Conservation (phyloP, 306 rosid genomes). For the Cajanus cajan region DNA sequence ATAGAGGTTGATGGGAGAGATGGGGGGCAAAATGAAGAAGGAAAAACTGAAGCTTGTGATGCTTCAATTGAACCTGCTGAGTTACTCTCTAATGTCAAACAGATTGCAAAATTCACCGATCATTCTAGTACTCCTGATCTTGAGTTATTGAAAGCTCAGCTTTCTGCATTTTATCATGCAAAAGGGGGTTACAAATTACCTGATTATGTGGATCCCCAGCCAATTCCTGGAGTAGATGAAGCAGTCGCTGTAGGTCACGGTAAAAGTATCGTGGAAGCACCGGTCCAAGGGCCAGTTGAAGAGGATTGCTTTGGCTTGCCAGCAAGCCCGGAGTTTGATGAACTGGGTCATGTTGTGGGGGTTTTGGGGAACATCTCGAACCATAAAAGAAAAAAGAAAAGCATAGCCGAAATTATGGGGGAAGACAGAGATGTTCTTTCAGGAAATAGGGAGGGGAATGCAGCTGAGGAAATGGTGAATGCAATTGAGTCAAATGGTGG, state of each 20-base stretch:
- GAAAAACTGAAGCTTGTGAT: background rate
- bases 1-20: background rate
- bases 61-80: constrained; percentile 38
- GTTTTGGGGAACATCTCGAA: constrained; percentile 33
- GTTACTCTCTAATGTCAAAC: constrained; percentile 59
- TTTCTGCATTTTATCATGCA: constrained; percentile 51
- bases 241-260: background rate
- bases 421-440: constrained; percentile 33
- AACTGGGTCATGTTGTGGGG: constrained; percentile 23
- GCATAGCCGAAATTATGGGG: constrained; percentile 71
- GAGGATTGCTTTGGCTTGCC: no score
- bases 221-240: constrained; percentile 54
- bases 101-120: constrained; percentile 30
- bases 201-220: constrained; percentile 43
- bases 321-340: no score
- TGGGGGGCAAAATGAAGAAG: background rate
- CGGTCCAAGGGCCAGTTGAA: constrained; percentile 46
- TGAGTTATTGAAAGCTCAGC: constrained; percentile 44
- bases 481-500: constrained; percentile 19
- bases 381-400: constrained; percentile 70
- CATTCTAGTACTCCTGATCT: constrained; percentile 46
- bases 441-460: constrained; percentile 29
- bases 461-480: constrained; percentile 21
- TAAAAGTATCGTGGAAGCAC: constrained; percentile 41
- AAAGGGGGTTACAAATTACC: constrained; percentile 64